phyloP scores from a whole-genome alignment of 306 rosid genomes.

The Trifolium pratense region DNA sequence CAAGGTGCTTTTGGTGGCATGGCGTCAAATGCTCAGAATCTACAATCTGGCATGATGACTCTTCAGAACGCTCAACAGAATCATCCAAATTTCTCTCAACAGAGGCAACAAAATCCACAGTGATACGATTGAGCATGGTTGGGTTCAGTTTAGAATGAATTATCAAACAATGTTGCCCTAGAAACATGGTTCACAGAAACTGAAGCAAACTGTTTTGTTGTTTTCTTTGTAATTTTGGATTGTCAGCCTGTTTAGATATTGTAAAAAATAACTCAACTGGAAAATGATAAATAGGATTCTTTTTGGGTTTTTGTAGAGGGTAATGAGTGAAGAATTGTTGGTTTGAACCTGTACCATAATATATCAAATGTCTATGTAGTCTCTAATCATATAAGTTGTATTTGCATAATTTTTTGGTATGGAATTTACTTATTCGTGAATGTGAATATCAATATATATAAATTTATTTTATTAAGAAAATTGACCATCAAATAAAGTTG shows the following conservation, averaged over 20 bases:
- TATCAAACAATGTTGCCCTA: neutral
- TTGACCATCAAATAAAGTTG: too few relatives aligned
- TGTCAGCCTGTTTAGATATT: neutral
- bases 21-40: slow-evolving; percentile 74
- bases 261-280: slow-evolving; percentile 9
- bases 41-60: slow-evolving; percentile 74
- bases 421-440: too few relatives aligned
- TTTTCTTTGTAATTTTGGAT: slow-evolving; percentile 3
- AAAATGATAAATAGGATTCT: neutral
- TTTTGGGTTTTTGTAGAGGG: neutral
- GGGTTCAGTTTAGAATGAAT: slow-evolving; percentile 32
- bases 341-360: too few relatives aligned
- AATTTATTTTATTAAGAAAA: too few relatives aligned
- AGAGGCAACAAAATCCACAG: slow-evolving; percentile 89
- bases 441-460: too few relatives aligned
- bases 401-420: too few relatives aligned
- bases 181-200: slow-evolving; percentile 17
- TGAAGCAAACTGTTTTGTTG: neutral
- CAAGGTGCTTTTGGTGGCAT: slow-evolving; percentile 82
- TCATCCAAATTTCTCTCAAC: slow-evolving; percentile 84
- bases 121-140: slow-evolving; percentile 35
- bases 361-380: too few relatives aligned
- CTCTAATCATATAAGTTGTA: too few relatives aligned
- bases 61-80: slow-evolving; percentile 72
- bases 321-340: too few relatives aligned